Conservation (phyloP, 2,329 filamentous ascomycete genomes). For the Stylonectria norvegica region DNA sequence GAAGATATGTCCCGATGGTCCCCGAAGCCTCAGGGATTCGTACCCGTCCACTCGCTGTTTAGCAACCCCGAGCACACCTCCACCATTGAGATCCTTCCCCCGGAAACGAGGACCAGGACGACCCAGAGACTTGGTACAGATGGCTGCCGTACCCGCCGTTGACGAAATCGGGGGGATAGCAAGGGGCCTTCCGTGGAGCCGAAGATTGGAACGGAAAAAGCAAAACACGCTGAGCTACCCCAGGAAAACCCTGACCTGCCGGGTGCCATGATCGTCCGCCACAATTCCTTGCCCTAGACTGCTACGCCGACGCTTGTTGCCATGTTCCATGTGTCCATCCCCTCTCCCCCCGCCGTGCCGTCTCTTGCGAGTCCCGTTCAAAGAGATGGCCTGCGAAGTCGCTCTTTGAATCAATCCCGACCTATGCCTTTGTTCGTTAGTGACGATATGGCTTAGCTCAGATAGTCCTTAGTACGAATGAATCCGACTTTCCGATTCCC, state of each 20-base stretch:
- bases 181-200: slow-evolving; percentile 9
- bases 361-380: no score
- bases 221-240: slow-evolving; percentile 19
- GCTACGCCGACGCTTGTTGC: no score
- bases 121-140: slow-evolving; percentile 18
- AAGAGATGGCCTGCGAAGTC: no score
- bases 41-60: neutral
- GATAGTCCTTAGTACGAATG: no score
- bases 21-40: neutral
- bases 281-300: slow-evolving; percentile 22
- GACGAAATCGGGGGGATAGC: slow-evolving; percentile 13
- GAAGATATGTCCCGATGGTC: no score
- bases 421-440: no score
- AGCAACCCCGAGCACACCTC: neutral
- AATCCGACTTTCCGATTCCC: no score
- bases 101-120: neutral
- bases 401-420: no score
- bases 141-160: slow-evolving; percentile 17
- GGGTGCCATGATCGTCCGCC: slow-evolving; percentile 19
- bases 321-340: no score
- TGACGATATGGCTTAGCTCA: no score
- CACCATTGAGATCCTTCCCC: neutral
- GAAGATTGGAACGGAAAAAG: slow-evolving; percentile 13
- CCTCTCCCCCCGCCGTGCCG: no score
- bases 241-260: slow-evolving; percentile 19